Conservation (phyloP, 495 filamentous ascomycete genomes). For the Alectoria sarmentosa region DNA sequence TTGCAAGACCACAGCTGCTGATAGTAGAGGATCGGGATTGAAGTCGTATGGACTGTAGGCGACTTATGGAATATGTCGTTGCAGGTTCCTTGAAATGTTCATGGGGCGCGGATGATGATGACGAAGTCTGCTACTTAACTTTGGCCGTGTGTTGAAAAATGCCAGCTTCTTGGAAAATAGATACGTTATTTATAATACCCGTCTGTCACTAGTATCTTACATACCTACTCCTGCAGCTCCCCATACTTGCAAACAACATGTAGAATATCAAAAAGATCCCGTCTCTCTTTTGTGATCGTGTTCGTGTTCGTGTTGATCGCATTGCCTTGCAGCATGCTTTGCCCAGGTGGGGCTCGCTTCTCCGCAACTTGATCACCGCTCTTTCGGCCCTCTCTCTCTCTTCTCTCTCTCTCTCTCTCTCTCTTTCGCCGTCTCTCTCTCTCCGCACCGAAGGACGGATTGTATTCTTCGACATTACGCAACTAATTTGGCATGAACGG, state of each 20-base stretch:
- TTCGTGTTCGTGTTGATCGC: background rate
- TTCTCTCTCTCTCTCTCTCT: too few relatives aligned
- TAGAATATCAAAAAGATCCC: background rate
- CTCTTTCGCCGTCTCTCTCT: background rate
- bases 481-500: background rate
- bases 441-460: slow-evolving; percentile 1
- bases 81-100: slow-evolving; percentile 4
- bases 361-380: slow-evolving; percentile 8
- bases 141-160: slow-evolving; percentile 2
- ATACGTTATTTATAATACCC: background rate
- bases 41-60: background rate
- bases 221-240: slow-evolving; percentile 6
- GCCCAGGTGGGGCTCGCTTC: slow-evolving; percentile 14
- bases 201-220: background rate
- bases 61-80: background rate
- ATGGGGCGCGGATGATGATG: slow-evolving; percentile 11
- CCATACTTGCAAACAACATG: background rate
- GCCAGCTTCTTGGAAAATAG: background rate
- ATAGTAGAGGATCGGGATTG: background rate
- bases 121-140: background rate
- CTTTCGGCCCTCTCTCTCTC: background rate
- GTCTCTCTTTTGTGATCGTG: background rate
- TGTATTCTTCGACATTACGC: background rate
- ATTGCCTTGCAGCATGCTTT: slow-evolving; percentile 9
- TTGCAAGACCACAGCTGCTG: background rate